Conservation (phyloP, 2,329 filamentous ascomycete species). For the Colletotrichum sojae region DNA sequence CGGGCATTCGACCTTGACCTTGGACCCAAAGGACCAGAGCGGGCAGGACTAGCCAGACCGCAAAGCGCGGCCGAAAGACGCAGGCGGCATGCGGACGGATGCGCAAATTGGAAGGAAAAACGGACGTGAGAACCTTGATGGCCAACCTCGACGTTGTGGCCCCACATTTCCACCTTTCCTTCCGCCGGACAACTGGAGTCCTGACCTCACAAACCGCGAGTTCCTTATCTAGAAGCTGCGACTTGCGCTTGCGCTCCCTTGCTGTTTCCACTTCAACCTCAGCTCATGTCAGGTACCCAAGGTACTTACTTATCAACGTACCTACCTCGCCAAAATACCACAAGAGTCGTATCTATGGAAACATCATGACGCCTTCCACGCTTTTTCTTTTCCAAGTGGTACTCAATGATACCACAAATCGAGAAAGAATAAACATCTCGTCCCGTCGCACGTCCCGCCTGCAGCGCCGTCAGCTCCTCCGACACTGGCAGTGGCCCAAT, state of each 20-base stretch:
- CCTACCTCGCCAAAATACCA: too few relatives aligned
- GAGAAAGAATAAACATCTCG: neutral
- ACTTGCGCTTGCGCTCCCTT: neutral
- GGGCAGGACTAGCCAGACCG: too few relatives aligned
- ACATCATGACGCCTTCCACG: neutral
- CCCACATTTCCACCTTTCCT: conserved; percentile 23
- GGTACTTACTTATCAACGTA: too few relatives aligned
- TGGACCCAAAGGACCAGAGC: too few relatives aligned
- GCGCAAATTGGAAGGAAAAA: conserved; percentile 15
- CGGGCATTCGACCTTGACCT: too few relatives aligned
- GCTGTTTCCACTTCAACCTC: neutral
- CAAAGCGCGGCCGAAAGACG: neutral
- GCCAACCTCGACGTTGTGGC: conserved; percentile 13
- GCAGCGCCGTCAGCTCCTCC: conserved; percentile 15
- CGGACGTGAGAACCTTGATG: conserved; percentile 37
- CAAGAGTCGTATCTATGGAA: neutral
- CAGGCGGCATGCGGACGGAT: neutral
- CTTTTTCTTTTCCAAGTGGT: neutral
- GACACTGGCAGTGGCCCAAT: conserved; percentile 16
- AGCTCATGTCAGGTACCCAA: neutral
- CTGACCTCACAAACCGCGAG: conserved; percentile 20
- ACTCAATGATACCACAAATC: neutral
- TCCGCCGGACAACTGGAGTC: neutral
- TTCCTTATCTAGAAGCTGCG: conserved; percentile 24
- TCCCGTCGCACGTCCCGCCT: neutral